Evolutionary conservation across 225 moss, liverwort and hornwort species (phyloP).

Genomic region (Asterella californica): DNA sequence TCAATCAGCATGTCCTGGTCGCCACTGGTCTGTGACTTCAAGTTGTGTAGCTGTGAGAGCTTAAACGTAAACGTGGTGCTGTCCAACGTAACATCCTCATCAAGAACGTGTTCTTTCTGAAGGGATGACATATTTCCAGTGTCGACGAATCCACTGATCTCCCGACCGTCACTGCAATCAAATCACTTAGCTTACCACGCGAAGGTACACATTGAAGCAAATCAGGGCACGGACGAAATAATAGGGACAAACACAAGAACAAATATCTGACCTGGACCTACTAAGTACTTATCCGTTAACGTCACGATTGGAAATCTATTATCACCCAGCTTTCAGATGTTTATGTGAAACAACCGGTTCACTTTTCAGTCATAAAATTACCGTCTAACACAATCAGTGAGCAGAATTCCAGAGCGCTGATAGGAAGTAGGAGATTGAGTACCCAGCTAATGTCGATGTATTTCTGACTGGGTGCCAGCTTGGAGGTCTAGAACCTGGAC

Average conservation of each 20-base stretch:
- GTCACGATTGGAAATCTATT: neutral
- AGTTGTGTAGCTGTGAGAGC: slow-evolving; percentile 15
- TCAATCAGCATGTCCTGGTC: slow-evolving; percentile 1
- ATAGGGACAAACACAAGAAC: neutral
- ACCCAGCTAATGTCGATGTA: slow-evolving; percentile 22
- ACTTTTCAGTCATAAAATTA: neutral
- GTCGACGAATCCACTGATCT: slow-evolving; percentile 39
- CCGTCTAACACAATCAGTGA: neutral
- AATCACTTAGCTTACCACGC: neutral
- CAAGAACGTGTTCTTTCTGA: slow-evolving; percentile 17
- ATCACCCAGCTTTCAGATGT: neutral
- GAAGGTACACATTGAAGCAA: neutral
- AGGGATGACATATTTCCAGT: slow-evolving; percentile 25
- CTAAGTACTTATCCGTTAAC: neutral
- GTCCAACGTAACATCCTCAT: slow-evolving; percentile 46
- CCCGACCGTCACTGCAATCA: slow-evolving; percentile 28
- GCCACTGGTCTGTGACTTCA: neutral
- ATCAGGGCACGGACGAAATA: neutral
- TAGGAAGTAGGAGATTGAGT: neutral
- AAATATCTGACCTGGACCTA: neutral
- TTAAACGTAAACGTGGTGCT: slow-evolving; percentile 41
- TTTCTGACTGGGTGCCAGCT: slow-evolving; percentile 34
- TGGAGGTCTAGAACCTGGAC: slow-evolving; percentile 23
- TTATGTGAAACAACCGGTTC: neutral
- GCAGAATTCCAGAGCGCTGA: neutral